A percentile compares a stretch with the other conserved stretches of the same genome.
phyloP scores from a whole-genome alignment of 768 basidiomycete species.

The Psilocybe tampanensis region DNA sequence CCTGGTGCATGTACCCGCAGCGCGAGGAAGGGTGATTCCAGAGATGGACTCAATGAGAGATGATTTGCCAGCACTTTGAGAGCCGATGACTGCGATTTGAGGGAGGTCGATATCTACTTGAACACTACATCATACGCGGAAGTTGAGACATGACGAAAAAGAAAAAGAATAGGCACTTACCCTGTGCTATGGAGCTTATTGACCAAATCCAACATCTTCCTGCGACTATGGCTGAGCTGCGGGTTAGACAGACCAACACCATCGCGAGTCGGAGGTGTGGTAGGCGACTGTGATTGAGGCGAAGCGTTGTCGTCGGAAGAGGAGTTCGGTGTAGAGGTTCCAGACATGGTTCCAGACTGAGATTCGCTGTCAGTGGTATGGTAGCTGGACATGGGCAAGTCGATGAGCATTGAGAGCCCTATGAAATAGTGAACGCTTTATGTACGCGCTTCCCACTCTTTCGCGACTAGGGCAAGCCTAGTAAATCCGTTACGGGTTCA shows the following conservation, averaged over 20 bases:
- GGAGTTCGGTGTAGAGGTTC: too few relatives aligned
- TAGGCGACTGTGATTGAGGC: too few relatives aligned
- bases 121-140: slow-evolving; percentile 43
- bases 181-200: slow-evolving; percentile 66
- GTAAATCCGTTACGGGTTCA: too few relatives aligned
- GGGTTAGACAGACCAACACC: slow-evolving; percentile 57
- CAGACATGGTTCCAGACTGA: too few relatives aligned
- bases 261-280: not conserved
- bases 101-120: slow-evolving; percentile 75
- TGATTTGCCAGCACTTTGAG: slow-evolving; percentile 75
- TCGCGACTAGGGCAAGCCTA: too few relatives aligned
- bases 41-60: slow-evolving; percentile 81
- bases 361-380: too few relatives aligned
- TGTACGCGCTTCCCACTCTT: too few relatives aligned
- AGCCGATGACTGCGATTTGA: slow-evolving; percentile 72
- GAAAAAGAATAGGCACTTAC: slow-evolving; percentile 39
- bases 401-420: too few relatives aligned
- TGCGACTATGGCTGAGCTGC: slow-evolving; percentile 33
- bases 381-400: too few relatives aligned
- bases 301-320: not conserved
- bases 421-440: too few relatives aligned
- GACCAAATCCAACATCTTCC: slow-evolving; percentile 55
- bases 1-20: slow-evolving; percentile 78
- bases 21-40: slow-evolving; percentile 69
- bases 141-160: not conserved